A percentile compares a stretch with the other conserved stretches of the same genome.
phyloP scores from a whole-genome alignment of 768 basidiomycete genomes.

The Rhizopogon rudus region DNA sequence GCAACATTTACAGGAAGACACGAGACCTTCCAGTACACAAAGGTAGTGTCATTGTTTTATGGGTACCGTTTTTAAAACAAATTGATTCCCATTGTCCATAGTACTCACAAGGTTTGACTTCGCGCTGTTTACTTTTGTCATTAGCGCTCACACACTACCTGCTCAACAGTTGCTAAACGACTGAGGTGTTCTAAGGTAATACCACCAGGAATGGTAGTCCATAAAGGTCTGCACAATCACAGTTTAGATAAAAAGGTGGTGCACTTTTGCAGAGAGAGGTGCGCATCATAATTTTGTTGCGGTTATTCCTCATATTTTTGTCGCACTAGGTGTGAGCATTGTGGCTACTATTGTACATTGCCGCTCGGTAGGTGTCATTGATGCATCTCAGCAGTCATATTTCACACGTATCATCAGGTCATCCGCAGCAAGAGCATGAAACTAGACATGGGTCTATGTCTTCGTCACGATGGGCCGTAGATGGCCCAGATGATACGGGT shows the following conservation, averaged over 20 bases:
- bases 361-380: conserved; percentile 38
- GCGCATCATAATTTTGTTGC: conserved; percentile 1
- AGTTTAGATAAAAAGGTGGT: conserved; percentile 38
- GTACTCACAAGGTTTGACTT: conserved; percentile 48
- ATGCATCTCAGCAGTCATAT: not conserved
- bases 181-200: conserved; percentile 45
- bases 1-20: conserved; percentile 57
- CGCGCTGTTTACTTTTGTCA: not conserved
- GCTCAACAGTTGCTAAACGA: conserved; percentile 40
- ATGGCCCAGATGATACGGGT: conserved; percentile 43
- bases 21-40: conserved; percentile 61
- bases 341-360: conserved; percentile 55
- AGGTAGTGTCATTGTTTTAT: conserved; percentile 30
- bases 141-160: not conserved
- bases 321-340: conserved; percentile 41
- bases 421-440: conserved; percentile 56
- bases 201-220: conserved; percentile 35
- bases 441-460: conserved; percentile 65
- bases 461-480: conserved; percentile 49
- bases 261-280: conserved; percentile 53
- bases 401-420: conserved; percentile 31
- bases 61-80: not conserved
- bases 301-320: not conserved
- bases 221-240: conserved; percentile 46
- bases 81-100: conserved; percentile 11